A percentile compares a stretch with the other conserved stretches of the same genome.
Evolutionary conservation across 1,139 yeast species (phyloP).

Genomic region (Debaryomyces udenii): DNA sequence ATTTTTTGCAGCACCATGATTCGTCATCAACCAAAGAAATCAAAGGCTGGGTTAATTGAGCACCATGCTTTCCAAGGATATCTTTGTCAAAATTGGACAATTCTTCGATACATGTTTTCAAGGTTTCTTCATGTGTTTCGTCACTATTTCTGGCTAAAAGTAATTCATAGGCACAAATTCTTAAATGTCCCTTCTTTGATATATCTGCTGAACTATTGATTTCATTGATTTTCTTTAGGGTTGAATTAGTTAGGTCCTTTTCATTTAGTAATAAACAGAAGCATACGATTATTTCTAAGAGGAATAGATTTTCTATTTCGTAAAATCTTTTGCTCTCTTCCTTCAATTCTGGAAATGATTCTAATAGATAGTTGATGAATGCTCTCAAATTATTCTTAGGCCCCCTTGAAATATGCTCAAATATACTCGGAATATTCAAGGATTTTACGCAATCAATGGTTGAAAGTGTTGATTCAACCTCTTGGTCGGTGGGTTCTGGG

Average conservation of each 20-base stretch:
- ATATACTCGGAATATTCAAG: slow-evolving; percentile 56
- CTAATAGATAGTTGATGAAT: slow-evolving; percentile 29
- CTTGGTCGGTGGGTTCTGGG: slow-evolving; percentile 90
- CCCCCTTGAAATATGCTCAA: slow-evolving; percentile 46
- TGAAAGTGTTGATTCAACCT: slow-evolving; percentile 80
- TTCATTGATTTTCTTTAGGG: slow-evolving; percentile 25
- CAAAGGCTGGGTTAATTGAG: slow-evolving; percentile 55
- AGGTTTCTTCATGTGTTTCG: slow-evolving; percentile 17
- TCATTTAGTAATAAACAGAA: slow-evolving; percentile 50
- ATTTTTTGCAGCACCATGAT: slow-evolving; percentile 44
- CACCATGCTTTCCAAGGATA: slow-evolving; percentile 47
- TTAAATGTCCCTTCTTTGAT: slow-evolving; percentile 33
- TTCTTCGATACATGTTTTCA: slow-evolving; percentile 28
- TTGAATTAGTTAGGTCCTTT: slow-evolving; percentile 28
- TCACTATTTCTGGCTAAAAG: slow-evolving; percentile 40
- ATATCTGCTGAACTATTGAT: slow-evolving; percentile 22
- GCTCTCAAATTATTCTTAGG: slow-evolving; percentile 25
- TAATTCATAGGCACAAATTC: slow-evolving; percentile 45
- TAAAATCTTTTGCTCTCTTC: slow-evolving; percentile 48
- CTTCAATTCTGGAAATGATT: slow-evolving; percentile 31
- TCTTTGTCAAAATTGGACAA: slow-evolving; percentile 41
- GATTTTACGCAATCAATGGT: slow-evolving; percentile 81
- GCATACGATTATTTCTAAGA: slow-evolving; percentile 58
- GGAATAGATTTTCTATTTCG: slow-evolving; percentile 58
- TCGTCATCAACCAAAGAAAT: slow-evolving; percentile 54